Base-by-base conservation (phyloP, 1,284 basidiomycete genomes). In the Puccinia polysora region DNA sequence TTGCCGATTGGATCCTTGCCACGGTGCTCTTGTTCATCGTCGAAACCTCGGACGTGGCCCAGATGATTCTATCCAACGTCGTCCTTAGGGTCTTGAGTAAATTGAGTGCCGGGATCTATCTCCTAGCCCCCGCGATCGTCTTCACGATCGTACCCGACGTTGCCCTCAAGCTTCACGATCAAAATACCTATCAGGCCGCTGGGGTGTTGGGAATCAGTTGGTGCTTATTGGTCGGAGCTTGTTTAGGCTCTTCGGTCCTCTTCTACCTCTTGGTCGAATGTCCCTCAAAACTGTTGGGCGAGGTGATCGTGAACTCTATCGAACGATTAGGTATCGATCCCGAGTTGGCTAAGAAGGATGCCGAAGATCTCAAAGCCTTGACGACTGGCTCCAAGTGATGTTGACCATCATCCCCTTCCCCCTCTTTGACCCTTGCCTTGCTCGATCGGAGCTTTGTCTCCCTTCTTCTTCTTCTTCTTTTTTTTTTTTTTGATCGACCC, bases 201-300 rank as follows among this genome's bases (percentile, higher is more conserved):
- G 73, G 77, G 53, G 52, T 65, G 18, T 75, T 79, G 65, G 78
- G 77, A 28, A 69, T 76, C 40, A 73, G 74, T 28, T 79, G 77
- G 77, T 65, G 77, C 64, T 75, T 78, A 62, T 45, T 76, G 59
- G 78, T 79, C 58, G 69, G 73, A 65, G 73, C 77, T 73, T 74
- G 73, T 49, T 55, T 78, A 47, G 77, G 73, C 20, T 72, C 76
- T 45, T 62, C 76, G 32, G 73, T 79, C 73, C 69, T 74, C 36
- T 79, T 79, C 76, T 76, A 79, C 74, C 76, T 79, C 32, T 18
- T 77, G 25, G 75, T 79, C 74, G 78, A 79, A 74, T 73, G 78
- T 50, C 78, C 78, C 55, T 75, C 74, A 64, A 78, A 78, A 73
- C 73, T 78, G 65, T 65, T 78, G 0, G 78, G 78, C 32, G 78